Evolutionary conservation across 345 rosid species (phyloP), one percentile per base, ranked within the genome.

Genomic region (Passiflora organensis): DNA sequence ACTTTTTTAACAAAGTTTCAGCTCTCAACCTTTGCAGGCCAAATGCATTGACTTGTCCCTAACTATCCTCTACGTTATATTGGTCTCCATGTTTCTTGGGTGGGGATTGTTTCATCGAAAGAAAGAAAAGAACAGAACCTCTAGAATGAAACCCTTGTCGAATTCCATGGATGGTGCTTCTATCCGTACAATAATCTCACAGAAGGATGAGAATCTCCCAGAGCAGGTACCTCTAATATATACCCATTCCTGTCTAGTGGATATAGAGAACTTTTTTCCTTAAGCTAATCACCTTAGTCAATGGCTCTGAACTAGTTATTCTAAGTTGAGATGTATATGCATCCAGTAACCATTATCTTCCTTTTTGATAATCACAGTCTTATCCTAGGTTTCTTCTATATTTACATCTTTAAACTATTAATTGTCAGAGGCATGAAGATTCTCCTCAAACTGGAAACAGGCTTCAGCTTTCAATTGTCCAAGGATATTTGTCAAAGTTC

Each of bases 401-500:
- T 2, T 64, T 28, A 53, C 14, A 55, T 51, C 15, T 48, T 43
- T 58, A 41, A 16, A 55, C 28, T n/a, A 34, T 2, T 39, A 39
- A 4, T 9, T 13, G 6, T 67, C 65, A 86, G 97, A 83, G 80
- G 78, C 77, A 73, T 43, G 91, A 84, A 58, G 81, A 71, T 73
- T 77, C 94, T 65, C 78, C 88, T 55, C 87, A 73, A 64, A 74
- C 69, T 56, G 79, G 82, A 63, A 71, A 72, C 54, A 69, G 67
- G 59, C 77, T 78, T 65, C 91, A 76, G 72, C 87, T 89, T 60
- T 93, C 96, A 21, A 55, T 79, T 47, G 94, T 93, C 48, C 94
- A 93, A 78, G 95, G 95, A 81, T 80, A 84, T 71, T 59, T 86
- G 80, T 81, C 99, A 20, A 67, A 75, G 58, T 84, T 93, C 70